A percentile compares a stretch with the other conserved stretches of the same genome.
phyloP scores from a whole-genome alignment of 768 basidiomycete species.

The Auricularia cornea region DNA sequence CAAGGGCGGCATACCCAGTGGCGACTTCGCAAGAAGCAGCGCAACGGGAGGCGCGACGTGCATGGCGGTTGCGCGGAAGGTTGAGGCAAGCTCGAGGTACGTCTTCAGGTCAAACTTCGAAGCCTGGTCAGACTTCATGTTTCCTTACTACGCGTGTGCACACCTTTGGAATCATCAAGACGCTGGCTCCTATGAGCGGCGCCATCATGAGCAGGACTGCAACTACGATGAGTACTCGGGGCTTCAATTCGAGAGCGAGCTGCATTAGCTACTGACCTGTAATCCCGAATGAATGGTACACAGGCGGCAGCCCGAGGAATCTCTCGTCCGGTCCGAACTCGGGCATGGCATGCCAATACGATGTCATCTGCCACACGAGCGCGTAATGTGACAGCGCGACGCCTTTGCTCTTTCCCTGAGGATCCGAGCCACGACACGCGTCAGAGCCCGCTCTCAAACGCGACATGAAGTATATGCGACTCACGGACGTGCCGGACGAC shows the following conservation, averaged over 20 bases:
- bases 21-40: slow-evolving; percentile 18
- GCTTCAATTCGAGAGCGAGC: too few relatives aligned
- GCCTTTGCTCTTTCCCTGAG: slow-evolving; percentile 17
- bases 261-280: background rate
- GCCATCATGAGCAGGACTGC: slow-evolving; percentile 13
- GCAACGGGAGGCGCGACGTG: slow-evolving; percentile 23
- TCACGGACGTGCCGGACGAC: slow-evolving; percentile 17
- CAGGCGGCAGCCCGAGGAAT: slow-evolving; percentile 16
- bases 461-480: background rate
- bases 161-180: slow-evolving; percentile 13
- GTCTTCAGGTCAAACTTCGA: slow-evolving; percentile 14
- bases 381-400: slow-evolving; percentile 18
- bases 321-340: background rate
- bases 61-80: slow-evolving; percentile 17
- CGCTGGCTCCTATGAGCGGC: slow-evolving; percentile 14
- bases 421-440: too few relatives aligned
- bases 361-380: slow-evolving; percentile 10
- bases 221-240: too few relatives aligned
- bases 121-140: background rate
- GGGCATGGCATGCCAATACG: slow-evolving; percentile 11
- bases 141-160: background rate
- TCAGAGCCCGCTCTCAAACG: too few relatives aligned
- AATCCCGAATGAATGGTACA: slow-evolving; percentile 15
- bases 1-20: slow-evolving; percentile 5
- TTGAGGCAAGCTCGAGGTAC: slow-evolving; percentile 16